A percentile compares a stretch with the other conserved stretches of the same genome.
phyloP scores from a whole-genome alignment of 1,139 yeast species.

The Pichia sp. region DNA sequence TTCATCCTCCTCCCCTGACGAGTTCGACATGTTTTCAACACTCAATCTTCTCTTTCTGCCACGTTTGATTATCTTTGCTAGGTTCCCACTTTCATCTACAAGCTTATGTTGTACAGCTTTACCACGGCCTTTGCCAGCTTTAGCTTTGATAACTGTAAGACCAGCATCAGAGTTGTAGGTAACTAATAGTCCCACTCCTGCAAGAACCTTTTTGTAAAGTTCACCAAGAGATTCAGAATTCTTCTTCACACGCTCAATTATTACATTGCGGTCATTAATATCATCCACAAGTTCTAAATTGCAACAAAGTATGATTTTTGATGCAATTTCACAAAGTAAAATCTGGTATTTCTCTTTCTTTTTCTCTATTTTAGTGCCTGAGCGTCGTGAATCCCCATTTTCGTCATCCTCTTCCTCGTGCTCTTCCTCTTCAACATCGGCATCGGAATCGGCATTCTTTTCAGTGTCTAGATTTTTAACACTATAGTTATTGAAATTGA shows the following conservation, averaged over 20 bases:
- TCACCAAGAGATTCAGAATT: constrained; percentile 49
- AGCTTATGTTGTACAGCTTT: constrained; percentile 1
- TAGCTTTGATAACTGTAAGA: not conserved
- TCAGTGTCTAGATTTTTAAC: not conserved
- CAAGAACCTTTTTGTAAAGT: constrained; percentile 23
- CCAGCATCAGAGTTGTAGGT: not conserved
- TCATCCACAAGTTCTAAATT: constrained; percentile 38
- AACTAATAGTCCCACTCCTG: constrained; percentile 9
- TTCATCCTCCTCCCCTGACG: constrained; percentile 4
- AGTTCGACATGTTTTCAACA: not conserved
- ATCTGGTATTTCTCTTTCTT: constrained; percentile 36
- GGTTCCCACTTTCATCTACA: not conserved
- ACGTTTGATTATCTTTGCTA: constrained; percentile 1
- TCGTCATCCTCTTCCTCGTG: constrained; percentile 30
- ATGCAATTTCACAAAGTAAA: constrained; percentile 42
- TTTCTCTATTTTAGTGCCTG: constrained; percentile 24
- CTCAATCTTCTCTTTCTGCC: constrained; percentile 6
- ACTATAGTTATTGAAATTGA: constrained; percentile 39
- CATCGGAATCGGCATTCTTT: constrained; percentile 11
- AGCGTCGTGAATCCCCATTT: constrained; percentile 12
- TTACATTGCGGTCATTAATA: constrained; percentile 14
- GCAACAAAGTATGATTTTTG: constrained; percentile 46
- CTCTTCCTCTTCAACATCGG: constrained; percentile 14
- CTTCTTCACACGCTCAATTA: constrained; percentile 42
- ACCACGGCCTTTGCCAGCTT: not conserved